Conservation (phyloP, 345 rosid genomes). For the Arabidopsis arenosa region DNA sequence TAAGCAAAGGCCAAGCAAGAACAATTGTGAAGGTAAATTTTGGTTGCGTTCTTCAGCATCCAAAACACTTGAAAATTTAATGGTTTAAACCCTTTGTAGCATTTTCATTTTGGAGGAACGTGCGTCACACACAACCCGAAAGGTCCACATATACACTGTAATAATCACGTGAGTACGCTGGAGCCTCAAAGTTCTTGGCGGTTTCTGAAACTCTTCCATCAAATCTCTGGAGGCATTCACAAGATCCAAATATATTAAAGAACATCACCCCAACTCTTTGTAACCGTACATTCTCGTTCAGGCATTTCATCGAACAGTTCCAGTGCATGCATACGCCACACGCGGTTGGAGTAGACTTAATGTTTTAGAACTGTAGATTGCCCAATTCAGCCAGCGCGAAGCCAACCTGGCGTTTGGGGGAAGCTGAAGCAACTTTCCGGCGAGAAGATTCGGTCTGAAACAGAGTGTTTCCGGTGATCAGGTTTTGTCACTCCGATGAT, state of each 20-base stretch:
- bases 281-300: neutral
- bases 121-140: constrained; percentile 25
- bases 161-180: neutral
- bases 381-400: neutral
- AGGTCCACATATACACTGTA: constrained; percentile 36
- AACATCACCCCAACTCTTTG: neutral
- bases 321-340: neutral
- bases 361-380: neutral
- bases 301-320: neutral
- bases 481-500: neutral
- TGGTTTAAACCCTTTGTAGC: constrained; percentile 13
- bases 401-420: neutral
- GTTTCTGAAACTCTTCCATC: neutral
- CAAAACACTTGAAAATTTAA: neutral
- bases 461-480: neutral
- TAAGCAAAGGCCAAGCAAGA: constrained; percentile 42
- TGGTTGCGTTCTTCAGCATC: neutral
- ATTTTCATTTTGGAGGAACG: constrained; percentile 1
- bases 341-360: neutral
- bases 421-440: neutral
- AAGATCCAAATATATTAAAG: neutral
- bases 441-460: neutral
- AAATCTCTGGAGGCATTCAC: neutral
- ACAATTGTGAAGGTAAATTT: constrained; percentile 36
- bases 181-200: neutral